Evolutionary conservation across 352 stramenopile species (phyloP).

Genomic region (Pythium dissotocum): DNA sequence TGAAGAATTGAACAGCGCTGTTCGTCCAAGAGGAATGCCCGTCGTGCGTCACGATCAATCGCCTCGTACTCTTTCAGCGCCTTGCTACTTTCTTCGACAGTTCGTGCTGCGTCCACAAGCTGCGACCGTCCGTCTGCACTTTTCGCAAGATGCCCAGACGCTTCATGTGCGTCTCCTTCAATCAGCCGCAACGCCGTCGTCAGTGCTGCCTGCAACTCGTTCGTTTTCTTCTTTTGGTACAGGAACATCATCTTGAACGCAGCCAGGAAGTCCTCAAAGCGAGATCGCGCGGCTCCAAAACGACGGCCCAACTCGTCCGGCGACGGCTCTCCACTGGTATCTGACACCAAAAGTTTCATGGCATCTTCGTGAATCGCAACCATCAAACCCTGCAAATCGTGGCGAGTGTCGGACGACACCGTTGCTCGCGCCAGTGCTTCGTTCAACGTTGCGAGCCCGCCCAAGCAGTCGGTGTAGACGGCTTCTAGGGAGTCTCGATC

Average conservation of each 20-base stretch:
- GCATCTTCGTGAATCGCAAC: constrained; percentile 24
- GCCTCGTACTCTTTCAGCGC: constrained; percentile 37
- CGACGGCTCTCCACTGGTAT: neutral
- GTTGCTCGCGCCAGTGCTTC: constrained; percentile 18
- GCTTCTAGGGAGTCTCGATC: constrained; percentile 37
- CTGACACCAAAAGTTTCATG: constrained; percentile 2
- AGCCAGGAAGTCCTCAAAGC: constrained; percentile 49
- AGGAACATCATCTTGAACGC: constrained; percentile 46
- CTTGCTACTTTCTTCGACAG: constrained; percentile 32
- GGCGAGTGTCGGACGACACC: constrained; percentile 6
- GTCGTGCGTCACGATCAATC: constrained; percentile 42
- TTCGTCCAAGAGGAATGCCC: constrained; percentile 60
- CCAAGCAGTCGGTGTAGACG: constrained; percentile 36
- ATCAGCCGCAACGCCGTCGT: constrained; percentile 28
- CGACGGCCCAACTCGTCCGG: constrained; percentile 18
- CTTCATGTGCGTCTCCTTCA: constrained; percentile 31
- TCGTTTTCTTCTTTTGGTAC: constrained; percentile 46
- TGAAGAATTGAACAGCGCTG: constrained; percentile 54
- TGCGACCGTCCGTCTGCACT: constrained; percentile 40
- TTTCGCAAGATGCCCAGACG: constrained; percentile 32
- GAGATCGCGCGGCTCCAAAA: constrained; percentile 32
- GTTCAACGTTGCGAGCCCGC: neutral
- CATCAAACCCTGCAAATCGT: constrained; percentile 15
- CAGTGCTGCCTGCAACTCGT: constrained; percentile 15
- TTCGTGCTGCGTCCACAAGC: constrained; percentile 34